A percentile compares a stretch with the other conserved stretches of the same genome.
phyloP scores from a whole-genome alignment of 2,329 filamentous ascomycete genomes.

The Scedosporium minutisporum region DNA sequence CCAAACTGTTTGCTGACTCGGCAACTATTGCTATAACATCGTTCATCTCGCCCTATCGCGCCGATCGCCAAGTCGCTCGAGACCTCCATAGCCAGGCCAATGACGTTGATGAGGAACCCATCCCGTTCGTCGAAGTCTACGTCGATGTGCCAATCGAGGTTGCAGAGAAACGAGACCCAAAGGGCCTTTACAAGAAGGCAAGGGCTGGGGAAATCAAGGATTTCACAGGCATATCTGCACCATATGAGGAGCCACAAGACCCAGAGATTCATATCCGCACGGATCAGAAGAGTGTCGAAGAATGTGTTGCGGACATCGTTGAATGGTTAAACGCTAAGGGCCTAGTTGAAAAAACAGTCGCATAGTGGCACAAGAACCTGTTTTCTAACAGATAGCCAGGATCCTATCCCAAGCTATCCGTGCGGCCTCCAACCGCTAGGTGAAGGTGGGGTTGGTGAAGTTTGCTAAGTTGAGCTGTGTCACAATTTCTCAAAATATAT shows the following conservation, averaged over 20 bases:
- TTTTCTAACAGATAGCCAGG: not conserved
- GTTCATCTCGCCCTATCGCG: slow-evolving; percentile 92
- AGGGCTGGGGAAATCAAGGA: slow-evolving; percentile 89
- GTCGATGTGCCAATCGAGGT: slow-evolving; percentile 87
- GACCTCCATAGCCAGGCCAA: slow-evolving; percentile 60
- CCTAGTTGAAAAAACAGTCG: not conserved
- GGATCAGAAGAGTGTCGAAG: slow-evolving; percentile 73
- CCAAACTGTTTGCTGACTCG: slow-evolving; percentile 90
- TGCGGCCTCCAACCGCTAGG: not conserved
- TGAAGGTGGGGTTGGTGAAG: not conserved
- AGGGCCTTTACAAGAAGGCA: slow-evolving; percentile 97
- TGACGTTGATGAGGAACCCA: slow-evolving; percentile 44
- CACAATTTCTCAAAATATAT: not conserved
- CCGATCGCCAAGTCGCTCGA: slow-evolving; percentile 75
- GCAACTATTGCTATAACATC: slow-evolving; percentile 82
- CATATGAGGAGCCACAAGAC: slow-evolving; percentile 81
- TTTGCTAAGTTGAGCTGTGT: not conserved
- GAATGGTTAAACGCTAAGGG: slow-evolving; percentile 64
- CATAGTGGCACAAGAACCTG: not conserved
- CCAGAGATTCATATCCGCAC: slow-evolving; percentile 84
- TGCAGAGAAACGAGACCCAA: slow-evolving; percentile 90
- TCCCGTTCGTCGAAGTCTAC: slow-evolving; percentile 89
- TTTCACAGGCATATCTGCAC: slow-evolving; percentile 90
- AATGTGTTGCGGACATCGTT: slow-evolving; percentile 78
- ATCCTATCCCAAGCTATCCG: not conserved